A percentile compares a stretch with the other conserved stretches of the same genome.
Conservation (phyloP, 2,329 filamentous ascomycete genomes). For the Aureobasidium leucospermi region DNA sequence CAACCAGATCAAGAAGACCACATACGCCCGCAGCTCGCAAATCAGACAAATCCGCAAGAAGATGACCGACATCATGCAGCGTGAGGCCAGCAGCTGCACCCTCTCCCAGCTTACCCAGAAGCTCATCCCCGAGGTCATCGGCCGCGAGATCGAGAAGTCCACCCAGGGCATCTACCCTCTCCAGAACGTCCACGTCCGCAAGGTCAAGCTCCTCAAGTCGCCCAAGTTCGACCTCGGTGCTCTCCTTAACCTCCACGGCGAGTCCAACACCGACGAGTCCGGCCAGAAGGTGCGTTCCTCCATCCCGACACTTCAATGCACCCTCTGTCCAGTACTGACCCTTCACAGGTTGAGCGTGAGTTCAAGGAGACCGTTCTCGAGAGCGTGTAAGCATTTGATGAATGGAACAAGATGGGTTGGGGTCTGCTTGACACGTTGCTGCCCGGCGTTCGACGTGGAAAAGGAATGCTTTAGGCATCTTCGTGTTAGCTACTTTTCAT, state of each 20-base stretch:
- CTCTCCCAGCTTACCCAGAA: slow-evolving; percentile 95
- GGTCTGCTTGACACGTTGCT: slow-evolving; percentile 15
- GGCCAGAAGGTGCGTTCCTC: slow-evolving; percentile 72
- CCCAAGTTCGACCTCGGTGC: slow-evolving; percentile 99
- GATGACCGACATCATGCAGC: slow-evolving; percentile 98
- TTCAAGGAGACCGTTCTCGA: slow-evolving; percentile 98
- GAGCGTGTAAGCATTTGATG: slow-evolving; percentile 62
- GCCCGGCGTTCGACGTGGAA: slow-evolving; percentile 17
- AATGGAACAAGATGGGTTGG: slow-evolving; percentile 15
- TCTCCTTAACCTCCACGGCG: slow-evolving; percentile 93
- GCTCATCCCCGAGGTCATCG: slow-evolving; percentile 98
- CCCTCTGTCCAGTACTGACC: not conserved
- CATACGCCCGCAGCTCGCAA: slow-evolving; percentile 93
- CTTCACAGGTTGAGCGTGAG: slow-evolving; percentile 62
- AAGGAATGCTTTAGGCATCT: slow-evolving; percentile 17
- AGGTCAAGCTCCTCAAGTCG: slow-evolving; percentile 98
- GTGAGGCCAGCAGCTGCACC: slow-evolving; percentile 90
- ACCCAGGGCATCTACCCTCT: slow-evolving; percentile 99
- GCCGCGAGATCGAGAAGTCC: slow-evolving; percentile 98
- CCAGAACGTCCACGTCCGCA: slow-evolving; percentile 99
- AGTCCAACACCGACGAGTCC: slow-evolving; percentile 91
- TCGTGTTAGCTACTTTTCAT: slow-evolving; percentile 18
- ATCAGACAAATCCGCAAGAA: slow-evolving; percentile 98
- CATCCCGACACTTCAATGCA: not conserved
- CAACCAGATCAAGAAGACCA: slow-evolving; percentile 99